Evolutionary conservation across 495 filamentous ascomycete genomes (phyloP).

Genomic region (Hypoxylon lienhwacheense): DNA sequence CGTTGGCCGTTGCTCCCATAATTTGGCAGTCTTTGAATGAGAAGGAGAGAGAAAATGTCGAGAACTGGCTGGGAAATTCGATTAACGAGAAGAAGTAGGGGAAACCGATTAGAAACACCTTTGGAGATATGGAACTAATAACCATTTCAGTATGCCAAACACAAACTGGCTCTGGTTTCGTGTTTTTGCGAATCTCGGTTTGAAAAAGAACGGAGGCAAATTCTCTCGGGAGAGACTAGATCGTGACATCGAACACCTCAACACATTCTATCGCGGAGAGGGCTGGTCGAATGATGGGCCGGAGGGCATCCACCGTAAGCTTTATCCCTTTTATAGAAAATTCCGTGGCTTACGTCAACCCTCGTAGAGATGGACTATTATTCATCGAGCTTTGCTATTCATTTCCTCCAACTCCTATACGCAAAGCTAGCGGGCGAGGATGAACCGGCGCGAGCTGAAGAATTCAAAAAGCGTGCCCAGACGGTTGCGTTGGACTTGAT

Average conservation of each 20-base stretch:
- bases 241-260: constrained; percentile 72
- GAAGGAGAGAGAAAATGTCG: constrained; percentile 61
- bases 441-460: constrained; percentile 66
- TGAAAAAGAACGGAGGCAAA: constrained; percentile 68
- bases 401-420: constrained; percentile 75
- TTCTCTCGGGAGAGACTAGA: constrained; percentile 68
- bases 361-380: constrained; percentile 74
- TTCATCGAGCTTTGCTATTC: constrained; percentile 77
- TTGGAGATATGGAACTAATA: constrained; percentile 8
- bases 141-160: constrained; percentile 54
- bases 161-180: constrained; percentile 77
- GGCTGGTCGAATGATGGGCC: constrained; percentile 84
- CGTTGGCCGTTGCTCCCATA: constrained; percentile 62
- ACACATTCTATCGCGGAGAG: constrained; percentile 76
- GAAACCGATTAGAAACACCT: constrained; percentile 2
- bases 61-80: constrained; percentile 66
- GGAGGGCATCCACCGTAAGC: constrained; percentile 64
- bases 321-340: not conserved
- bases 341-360: not conserved
- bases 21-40: constrained; percentile 69
- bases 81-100: constrained; percentile 70
- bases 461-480: constrained; percentile 67
- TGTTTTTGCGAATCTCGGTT: constrained; percentile 77
- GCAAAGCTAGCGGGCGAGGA: constrained; percentile 69
- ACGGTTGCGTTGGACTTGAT: constrained; percentile 68